Conservation (phyloP, 208 protist species). For the Borovskyia barvae region DNA sequence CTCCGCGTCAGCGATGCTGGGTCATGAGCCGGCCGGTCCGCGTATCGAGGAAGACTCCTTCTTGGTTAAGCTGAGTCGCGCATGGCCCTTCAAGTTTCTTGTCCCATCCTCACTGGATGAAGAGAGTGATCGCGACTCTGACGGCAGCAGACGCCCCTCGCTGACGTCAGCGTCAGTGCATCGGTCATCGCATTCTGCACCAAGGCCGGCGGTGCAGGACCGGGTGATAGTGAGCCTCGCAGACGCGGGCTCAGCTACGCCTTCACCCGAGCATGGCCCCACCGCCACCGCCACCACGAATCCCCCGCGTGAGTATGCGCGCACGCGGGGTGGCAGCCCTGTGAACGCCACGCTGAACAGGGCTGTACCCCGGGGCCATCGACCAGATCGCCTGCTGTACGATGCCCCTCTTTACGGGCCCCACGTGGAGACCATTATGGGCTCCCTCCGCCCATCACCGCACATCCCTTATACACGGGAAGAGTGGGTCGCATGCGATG, state of each 20-base stretch:
- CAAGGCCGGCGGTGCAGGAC: too few relatives aligned
- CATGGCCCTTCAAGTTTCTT: too few relatives aligned
- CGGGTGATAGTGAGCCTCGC: too few relatives aligned
- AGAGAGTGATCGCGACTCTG: background rate
- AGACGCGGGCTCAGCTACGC: too few relatives aligned
- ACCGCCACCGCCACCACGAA: background rate
- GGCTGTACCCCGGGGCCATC: background rate
- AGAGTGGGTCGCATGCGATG: slow-evolving; percentile 37
- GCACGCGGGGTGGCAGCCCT: background rate
- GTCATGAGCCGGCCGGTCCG: too few relatives aligned
- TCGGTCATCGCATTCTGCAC: too few relatives aligned
- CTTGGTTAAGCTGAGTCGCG: too few relatives aligned
- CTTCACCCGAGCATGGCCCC: background rate
- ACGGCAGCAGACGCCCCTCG: background rate
- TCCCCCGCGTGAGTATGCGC: too few relatives aligned
- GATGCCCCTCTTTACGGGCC: slow-evolving; percentile 42
- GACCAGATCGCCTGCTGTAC: slow-evolving; percentile 29
- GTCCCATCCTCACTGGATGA: too few relatives aligned
- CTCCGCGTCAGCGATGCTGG: too few relatives aligned
- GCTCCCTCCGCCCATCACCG: slow-evolving; percentile 20
- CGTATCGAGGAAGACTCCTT: too few relatives aligned
- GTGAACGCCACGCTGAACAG: background rate
- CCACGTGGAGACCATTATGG: slow-evolving; percentile 56
- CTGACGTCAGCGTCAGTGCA: too few relatives aligned
- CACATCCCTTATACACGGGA: slow-evolving; percentile 33